These are phyloP conservation scores for Penicillium soppii DNA, from an alignment of 495 filamentous ascomycete genomes.

Conservation along the genomic window DNA sequence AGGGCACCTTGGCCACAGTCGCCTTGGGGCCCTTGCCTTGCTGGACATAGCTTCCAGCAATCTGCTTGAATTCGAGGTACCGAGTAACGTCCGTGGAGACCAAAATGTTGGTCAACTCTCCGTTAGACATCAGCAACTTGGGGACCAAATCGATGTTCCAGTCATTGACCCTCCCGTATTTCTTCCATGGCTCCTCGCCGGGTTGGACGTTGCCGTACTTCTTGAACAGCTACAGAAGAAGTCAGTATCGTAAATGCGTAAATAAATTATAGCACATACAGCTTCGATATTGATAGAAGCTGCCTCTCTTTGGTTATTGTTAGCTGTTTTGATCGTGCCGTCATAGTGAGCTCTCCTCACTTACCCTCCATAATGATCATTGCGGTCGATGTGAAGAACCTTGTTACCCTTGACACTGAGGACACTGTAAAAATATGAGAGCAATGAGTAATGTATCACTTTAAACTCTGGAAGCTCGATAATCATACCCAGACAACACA, in stretches of 20 bases:
- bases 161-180: slow-evolving; percentile 94
- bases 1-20: slow-evolving; percentile 94
- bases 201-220: slow-evolving; percentile 79
- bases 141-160: slow-evolving; percentile 99
- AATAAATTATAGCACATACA: slow-evolving; percentile 50
- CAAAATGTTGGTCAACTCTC: slow-evolving; percentile 96
- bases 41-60: slow-evolving; percentile 96
- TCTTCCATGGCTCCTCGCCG: slow-evolving; percentile 94
- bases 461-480: background rate
- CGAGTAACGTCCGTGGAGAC: slow-evolving; percentile 95
- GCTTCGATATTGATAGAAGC: slow-evolving; percentile 93
- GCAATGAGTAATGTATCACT: background rate
- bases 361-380: slow-evolving; percentile 98
- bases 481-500: slow-evolving; percentile 93
- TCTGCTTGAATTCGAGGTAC: slow-evolving; percentile 98
- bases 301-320: slow-evolving; percentile 64
- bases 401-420: slow-evolving; percentile 99
- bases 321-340: slow-evolving; percentile 18
- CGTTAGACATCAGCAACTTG: slow-evolving; percentile 97
- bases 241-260: slow-evolving; percentile 10
- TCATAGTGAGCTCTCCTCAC: slow-evolving; percentile 34
- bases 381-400: slow-evolving; percentile 97
- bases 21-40: slow-evolving; percentile 76
- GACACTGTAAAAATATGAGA: slow-evolving; percentile 56
- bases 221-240: slow-evolving; percentile 74